A percentile compares a stretch with the other conserved stretches of the same genome.
phyloP scores from a whole-genome alignment of 23 red algal genomes.

The Cyanidioschyzon merolae region DNA sequence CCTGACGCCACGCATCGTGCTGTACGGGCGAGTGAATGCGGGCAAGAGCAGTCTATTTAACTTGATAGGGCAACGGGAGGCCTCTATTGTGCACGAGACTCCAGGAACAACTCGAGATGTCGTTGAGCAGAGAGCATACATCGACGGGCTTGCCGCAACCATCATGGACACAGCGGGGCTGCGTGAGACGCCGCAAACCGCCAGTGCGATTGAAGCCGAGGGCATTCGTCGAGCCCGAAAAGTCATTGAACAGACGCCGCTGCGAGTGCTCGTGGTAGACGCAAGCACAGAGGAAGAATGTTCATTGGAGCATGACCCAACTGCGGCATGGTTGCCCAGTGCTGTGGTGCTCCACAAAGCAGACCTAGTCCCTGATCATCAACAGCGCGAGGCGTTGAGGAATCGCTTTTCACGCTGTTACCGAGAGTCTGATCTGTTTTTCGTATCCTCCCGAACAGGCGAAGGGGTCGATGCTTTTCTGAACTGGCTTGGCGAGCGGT shows the following conservation, averaged over 20 bases:
- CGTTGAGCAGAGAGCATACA: not conserved
- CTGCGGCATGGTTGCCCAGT: not conserved
- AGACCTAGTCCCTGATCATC: not conserved
- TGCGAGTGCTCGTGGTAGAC: not conserved
- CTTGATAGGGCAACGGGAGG: not conserved
- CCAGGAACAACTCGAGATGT: constrained; percentile 5
- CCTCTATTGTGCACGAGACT: not conserved
- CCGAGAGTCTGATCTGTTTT: not conserved
- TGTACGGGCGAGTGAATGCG: not conserved
- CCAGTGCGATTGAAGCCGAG: not conserved
- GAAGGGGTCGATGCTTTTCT: not conserved
- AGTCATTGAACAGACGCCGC: not conserved
- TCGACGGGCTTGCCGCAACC: not conserved
- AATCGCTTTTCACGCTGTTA: not conserved
- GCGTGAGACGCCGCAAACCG: not conserved
- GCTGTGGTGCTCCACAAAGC: constrained; percentile 7
- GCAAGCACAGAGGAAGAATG: no score
- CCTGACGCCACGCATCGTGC: not conserved
- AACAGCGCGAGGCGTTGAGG: not conserved
- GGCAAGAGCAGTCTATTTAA: constrained; percentile 16
- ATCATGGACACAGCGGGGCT: not conserved
- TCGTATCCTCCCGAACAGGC: not conserved
- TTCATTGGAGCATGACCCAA: no score
- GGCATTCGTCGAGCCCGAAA: not conserved
- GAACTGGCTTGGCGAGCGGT: not conserved